Evolutionary conservation across 192 early-diverging fungal genomes (phyloP).

Genomic region (Irineochytrium annulatum): DNA sequence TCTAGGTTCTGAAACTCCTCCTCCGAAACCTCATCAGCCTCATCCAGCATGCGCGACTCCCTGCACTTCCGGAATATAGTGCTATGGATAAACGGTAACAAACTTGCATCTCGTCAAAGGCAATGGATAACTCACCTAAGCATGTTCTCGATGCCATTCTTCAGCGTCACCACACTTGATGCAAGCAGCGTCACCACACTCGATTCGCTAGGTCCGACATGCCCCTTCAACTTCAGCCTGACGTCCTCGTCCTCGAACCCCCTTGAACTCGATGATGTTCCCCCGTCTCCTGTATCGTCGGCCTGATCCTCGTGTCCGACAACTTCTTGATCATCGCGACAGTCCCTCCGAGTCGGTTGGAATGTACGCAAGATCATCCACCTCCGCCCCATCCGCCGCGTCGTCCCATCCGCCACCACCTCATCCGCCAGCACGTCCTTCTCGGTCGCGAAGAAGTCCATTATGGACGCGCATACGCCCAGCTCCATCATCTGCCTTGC

Average conservation of each 20-base stretch:
- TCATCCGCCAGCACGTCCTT: conserved; percentile 64
- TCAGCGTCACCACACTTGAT: conserved; percentile 88
- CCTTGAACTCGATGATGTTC: conserved; percentile 95
- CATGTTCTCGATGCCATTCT: conserved; percentile 99
- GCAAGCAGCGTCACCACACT: too few relatives aligned
- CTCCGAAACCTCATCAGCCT: conserved; percentile 67
- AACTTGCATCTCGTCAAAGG: neutral
- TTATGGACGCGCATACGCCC: conserved; percentile 91
- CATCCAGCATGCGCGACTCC: conserved; percentile 81
- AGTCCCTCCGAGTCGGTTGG: conserved; percentile 71
- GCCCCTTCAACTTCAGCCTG: conserved; percentile 88
- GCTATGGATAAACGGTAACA: conserved; percentile 27
- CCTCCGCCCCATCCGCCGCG: conserved; percentile 6
- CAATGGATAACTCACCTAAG: conserved; percentile 56
- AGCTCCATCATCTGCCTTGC: conserved; percentile 97
- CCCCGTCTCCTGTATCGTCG: conserved; percentile 96
- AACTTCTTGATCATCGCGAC: conserved; percentile 99
- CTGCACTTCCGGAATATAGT: conserved; percentile 94
- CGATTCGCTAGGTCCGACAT: too few relatives aligned
- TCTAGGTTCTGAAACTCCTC: conserved; percentile 92
- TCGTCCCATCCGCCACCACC: neutral
- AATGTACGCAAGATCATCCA: conserved; percentile 53
- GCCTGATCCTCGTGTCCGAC: conserved; percentile 88
- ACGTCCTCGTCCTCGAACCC: conserved; percentile 87
- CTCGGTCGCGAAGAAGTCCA: conserved; percentile 79